Base-by-base conservation (phyloP, 2,329 filamentous ascomycete genomes). In the Nothopassalora personata region DNA sequence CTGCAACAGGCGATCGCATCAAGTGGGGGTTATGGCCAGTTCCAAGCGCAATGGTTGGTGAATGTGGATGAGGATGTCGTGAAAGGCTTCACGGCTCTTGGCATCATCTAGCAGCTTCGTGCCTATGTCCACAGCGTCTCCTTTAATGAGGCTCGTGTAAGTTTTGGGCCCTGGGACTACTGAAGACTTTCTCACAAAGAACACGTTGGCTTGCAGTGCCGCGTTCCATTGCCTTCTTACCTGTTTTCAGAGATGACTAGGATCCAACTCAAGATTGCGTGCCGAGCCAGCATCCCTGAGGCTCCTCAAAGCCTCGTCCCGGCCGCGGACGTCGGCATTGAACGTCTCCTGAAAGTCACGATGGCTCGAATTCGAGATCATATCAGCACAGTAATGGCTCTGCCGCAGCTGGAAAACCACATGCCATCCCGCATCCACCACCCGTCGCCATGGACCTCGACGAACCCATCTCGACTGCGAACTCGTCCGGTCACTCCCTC, bases 1-100 rank as follows among this genome's bases (percentile, higher is more conserved):
- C 70, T 94, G 34, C 78, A 83, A 57, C 77, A 79, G 13, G 75
- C 86, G 5, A 81, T 91, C 19, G 76, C 77, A 53, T 76, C 79
- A 4, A 79, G 79, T 4, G 89, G 89, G 1, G 88, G 88, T 0
- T 82, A 87, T 66, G 78, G 82, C 53, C 75, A 71, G 3, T 93
- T 94, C 71, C 80, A 86, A 70, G 80, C 83, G 57, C 80, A 86
- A 53, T 92, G 86, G 84, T 74, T 85, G 13, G 80, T 80, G n/a
- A 89, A 91, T 62, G 88, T 94, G 28, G 90, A 94, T 72, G 81
- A 80, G 65, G 86, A 91, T 60, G 82, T 92, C 15, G 67, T 93
- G 61, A 77, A 77, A 10, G 83, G 80, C n/a, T 93, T 91, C 70
- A 75, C 79, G 27, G 59, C 57, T 36, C 56, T 74, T 53, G 69